Evolutionary conservation across 306 rosid species (phyloP).

Genomic region (Coriaria nepalensis): DNA sequence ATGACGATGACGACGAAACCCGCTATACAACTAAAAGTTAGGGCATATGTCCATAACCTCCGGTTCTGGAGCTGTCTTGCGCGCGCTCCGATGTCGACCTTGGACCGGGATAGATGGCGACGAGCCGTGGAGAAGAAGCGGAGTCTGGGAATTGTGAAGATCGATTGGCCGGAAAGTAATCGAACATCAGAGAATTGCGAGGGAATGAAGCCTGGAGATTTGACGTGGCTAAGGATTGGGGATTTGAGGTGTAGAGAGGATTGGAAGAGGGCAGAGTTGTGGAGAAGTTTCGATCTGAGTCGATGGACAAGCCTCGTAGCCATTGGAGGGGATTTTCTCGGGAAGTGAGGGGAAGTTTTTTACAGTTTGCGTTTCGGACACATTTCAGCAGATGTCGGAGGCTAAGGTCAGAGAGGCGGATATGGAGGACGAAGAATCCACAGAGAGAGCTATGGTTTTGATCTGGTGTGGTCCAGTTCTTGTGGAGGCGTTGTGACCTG

Average conservation of each 20-base stretch:
- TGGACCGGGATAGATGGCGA: constrained; percentile 34
- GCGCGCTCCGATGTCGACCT: constrained; percentile 63
- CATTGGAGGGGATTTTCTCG: constrained; percentile 24
- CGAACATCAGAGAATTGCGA: constrained; percentile 12
- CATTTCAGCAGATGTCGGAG: too few relatives aligned
- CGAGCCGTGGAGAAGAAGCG: constrained; percentile 64
- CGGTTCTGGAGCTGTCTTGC: constrained; percentile 83
- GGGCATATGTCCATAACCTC: constrained; percentile 76
- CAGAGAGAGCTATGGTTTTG: too few relatives aligned
- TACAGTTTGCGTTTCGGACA: not conserved
- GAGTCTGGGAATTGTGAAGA: constrained; percentile 9
- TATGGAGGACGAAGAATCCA: too few relatives aligned
- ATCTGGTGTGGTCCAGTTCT: too few relatives aligned
- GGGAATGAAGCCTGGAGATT: constrained; percentile 12
- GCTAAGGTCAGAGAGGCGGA: too few relatives aligned
- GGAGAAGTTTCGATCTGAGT: constrained; percentile 45
- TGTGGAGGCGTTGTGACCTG: too few relatives aligned
- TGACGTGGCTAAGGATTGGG: constrained; percentile 3
- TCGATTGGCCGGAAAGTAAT: not conserved
- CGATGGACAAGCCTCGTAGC: constrained; percentile 46
- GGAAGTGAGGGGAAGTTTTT: not conserved
- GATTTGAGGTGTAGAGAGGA: constrained; percentile 10
- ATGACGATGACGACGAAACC: constrained; percentile 78
- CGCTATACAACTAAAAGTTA: constrained; percentile 52
- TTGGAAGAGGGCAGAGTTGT: constrained; percentile 17